Evolutionary conservation across 495 filamentous ascomycete species (phyloP).

Genomic region (Articulospora tetracladia): DNA sequence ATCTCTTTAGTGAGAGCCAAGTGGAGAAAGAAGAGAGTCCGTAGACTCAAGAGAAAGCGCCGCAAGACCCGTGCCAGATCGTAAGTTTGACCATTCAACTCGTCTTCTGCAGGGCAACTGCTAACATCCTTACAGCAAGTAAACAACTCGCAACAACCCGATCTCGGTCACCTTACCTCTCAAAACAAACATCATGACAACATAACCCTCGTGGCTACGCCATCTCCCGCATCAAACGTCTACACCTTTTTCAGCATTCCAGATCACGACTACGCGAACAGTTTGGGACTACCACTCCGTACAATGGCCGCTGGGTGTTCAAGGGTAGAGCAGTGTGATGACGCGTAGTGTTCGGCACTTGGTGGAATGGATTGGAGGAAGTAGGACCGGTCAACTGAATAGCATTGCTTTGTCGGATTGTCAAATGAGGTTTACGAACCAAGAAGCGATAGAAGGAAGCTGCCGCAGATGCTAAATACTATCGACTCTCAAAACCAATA

Average conservation of each 20-base stretch:
- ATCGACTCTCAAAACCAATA: constrained; percentile 20
- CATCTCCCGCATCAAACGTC: constrained; percentile 29
- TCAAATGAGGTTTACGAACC: constrained; percentile 23
- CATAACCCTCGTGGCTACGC: constrained; percentile 27
- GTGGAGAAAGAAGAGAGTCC: constrained; percentile 99
- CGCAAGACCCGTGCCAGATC: constrained; percentile 96
- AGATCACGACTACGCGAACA: constrained; percentile 12
- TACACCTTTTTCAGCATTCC: constrained; percentile 28
- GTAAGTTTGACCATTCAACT: constrained; percentile 47
- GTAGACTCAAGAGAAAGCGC: constrained; percentile 96
- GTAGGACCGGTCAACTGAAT: constrained; percentile 22
- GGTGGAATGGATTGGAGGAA: constrained; percentile 27
- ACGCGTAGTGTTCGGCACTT: constrained; percentile 26
- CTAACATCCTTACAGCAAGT: constrained; percentile 57
- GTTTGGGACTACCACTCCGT: constrained; percentile 24
- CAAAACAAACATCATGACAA: constrained; percentile 31
- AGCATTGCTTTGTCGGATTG: constrained; percentile 21
- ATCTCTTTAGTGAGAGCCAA: constrained; percentile 84
- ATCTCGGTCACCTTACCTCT: constrained; percentile 49
- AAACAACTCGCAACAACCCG: constrained; percentile 60
- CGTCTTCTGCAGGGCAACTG: background rate
- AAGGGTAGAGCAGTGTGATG: constrained; percentile 27
- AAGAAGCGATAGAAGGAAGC: constrained; percentile 23
- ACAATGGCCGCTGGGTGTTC: constrained; percentile 25
- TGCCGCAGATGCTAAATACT: constrained; percentile 28